These are phyloP conservation scores for Trametes meyenii DNA, from an alignment of 768 basidiomycete species.

Conservation along the genomic window DNA sequence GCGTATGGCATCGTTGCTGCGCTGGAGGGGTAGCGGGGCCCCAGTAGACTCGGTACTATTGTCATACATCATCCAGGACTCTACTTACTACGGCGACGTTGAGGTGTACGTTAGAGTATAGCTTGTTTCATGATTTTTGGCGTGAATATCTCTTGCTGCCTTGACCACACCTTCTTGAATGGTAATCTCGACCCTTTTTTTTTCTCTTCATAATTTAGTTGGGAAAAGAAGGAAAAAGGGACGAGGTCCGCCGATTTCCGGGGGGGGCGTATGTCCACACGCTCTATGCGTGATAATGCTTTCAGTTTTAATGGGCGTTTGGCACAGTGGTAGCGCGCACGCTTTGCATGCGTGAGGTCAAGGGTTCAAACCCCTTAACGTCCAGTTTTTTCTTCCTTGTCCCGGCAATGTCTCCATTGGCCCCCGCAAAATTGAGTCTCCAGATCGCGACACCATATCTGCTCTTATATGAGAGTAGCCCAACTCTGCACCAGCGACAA, in stretches of 20 bases:
- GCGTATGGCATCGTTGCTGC: slow-evolving; percentile 61
- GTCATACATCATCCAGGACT: too few species aligned
- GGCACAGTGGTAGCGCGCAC: slow-evolving; percentile 40
- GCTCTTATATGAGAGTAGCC: too few species aligned
- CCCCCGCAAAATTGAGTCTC: too few species aligned
- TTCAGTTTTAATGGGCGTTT: slow-evolving; percentile 28
- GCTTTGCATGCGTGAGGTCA: slow-evolving; percentile 40
- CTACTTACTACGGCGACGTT: too few species aligned
- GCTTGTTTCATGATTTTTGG: too few species aligned
- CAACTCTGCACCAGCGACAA: not conserved
- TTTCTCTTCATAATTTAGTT: not conserved
- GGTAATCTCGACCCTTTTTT: not conserved
- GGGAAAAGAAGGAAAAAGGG: not conserved
- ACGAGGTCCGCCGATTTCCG: not conserved
- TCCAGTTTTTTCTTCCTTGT: slow-evolving; percentile 25
- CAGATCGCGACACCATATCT: too few species aligned
- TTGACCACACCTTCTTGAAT: not conserved
- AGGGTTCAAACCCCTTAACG: slow-evolving; percentile 36
- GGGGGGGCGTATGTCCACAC: too few species aligned
- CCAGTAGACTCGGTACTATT: not conserved
- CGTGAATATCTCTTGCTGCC: too few species aligned
- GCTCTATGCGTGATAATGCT: not conserved
- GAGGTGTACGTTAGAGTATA: too few species aligned
- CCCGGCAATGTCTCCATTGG: not conserved
- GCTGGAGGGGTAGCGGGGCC: slow-evolving; percentile 39